phyloP scores from a whole-genome alignment of 2,329 filamentous ascomycete species.

The Arachnomyces sp. region DNA sequence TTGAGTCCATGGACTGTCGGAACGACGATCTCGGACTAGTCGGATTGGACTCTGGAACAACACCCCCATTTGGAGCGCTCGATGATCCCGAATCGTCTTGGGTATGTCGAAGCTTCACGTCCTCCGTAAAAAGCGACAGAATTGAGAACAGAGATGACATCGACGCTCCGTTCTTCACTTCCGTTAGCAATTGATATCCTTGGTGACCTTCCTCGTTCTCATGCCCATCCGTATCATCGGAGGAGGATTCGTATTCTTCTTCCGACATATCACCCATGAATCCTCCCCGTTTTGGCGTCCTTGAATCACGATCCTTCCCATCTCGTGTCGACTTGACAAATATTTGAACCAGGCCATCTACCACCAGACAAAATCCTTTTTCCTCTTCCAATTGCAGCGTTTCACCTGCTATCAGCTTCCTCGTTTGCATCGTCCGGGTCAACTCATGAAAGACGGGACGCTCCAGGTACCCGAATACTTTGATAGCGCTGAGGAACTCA shows the following conservation, averaged over 20 bases:
- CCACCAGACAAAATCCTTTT: slow-evolving; percentile 94
- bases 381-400: slow-evolving; percentile 94
- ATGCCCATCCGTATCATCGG: slow-evolving; percentile 22
- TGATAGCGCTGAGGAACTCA: slow-evolving; percentile 96
- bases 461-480: slow-evolving; percentile 96
- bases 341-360: slow-evolving; percentile 92
- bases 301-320: slow-evolving; percentile 30
- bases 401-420: slow-evolving; percentile 91
- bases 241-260: no score
- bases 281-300: slow-evolving; percentile 35
- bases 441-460: slow-evolving; percentile 95
- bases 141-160: slow-evolving; percentile 99
- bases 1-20: slow-evolving; percentile 14
- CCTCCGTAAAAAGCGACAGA: slow-evolving; percentile 91
- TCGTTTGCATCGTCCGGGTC: slow-evolving; percentile 95
- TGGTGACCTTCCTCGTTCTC: slow-evolving; percentile 72
- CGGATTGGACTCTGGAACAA: slow-evolving; percentile 31
- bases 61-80: slow-evolving; percentile 21
- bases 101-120: slow-evolving; percentile 69
- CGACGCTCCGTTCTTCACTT: slow-evolving; percentile 93
- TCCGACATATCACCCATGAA: no score
- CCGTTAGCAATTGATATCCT: slow-evolving; percentile 88
- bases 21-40: slow-evolving; percentile 28
- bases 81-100: slow-evolving; percentile 43
- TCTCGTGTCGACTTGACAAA: slow-evolving; percentile 82